phyloP scores from a whole-genome alignment of 169 alveolate species.

The Cryptosporidium sp. region DNA sequence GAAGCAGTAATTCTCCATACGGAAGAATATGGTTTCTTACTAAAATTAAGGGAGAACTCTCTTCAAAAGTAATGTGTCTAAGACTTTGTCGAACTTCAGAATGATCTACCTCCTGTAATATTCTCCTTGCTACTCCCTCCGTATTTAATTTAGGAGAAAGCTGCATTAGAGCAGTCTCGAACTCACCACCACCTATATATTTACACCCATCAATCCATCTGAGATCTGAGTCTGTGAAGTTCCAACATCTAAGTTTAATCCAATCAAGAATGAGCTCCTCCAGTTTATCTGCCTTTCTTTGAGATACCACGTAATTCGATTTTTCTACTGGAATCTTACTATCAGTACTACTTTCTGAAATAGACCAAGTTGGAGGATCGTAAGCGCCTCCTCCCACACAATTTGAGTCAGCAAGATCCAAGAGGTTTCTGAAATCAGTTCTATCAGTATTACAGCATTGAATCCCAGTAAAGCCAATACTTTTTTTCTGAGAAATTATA shows the following conservation, averaged over 20 bases:
- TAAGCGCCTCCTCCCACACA: background rate
- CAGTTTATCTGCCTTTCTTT: background rate
- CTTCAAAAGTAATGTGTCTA: slow-evolving; percentile 35
- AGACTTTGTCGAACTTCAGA: slow-evolving; percentile 72
- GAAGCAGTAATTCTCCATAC: slow-evolving; percentile 52
- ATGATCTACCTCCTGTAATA: slow-evolving; percentile 54
- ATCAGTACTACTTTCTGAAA: background rate
- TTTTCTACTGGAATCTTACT: background rate
- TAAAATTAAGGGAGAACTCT: slow-evolving; percentile 30
- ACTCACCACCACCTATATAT: slow-evolving; percentile 56
- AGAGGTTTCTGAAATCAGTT: slow-evolving; percentile 63
- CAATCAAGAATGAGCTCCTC: slow-evolving; percentile 63
- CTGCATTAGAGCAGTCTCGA: slow-evolving; percentile 49
- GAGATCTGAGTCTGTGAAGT: slow-evolving; percentile 54
- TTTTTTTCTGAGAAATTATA: background rate
- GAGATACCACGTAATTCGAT: background rate
- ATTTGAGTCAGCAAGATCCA: slow-evolving; percentile 61
- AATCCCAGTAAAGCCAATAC: background rate
- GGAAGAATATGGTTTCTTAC: slow-evolving; percentile 47
- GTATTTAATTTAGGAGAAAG: slow-evolving; percentile 29
- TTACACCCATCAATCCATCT: slow-evolving; percentile 72
- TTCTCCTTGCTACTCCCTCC: slow-evolving; percentile 32
- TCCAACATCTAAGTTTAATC: slow-evolving; percentile 73
- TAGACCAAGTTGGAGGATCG: slow-evolving; percentile 30
- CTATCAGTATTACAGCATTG: slow-evolving; percentile 65